Conservation (phyloP, 2,329 filamentous ascomycete genomes). For the Orbilia oligospora region DNA sequence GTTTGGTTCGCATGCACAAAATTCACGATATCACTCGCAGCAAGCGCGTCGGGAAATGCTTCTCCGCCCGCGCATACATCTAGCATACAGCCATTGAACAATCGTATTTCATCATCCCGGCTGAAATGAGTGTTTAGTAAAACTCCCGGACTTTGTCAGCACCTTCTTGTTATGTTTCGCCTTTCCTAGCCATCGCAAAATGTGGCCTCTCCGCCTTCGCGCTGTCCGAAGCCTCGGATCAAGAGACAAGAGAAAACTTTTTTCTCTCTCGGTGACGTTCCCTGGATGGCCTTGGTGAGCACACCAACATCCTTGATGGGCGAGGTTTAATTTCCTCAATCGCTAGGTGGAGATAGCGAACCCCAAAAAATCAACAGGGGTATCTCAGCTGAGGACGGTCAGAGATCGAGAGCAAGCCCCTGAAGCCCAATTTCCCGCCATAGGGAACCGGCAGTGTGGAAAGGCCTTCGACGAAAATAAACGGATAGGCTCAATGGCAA, state of each 20-base stretch:
- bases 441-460: constrained; percentile 43
- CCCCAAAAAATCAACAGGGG: constrained; percentile 35
- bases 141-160: constrained; percentile 28
- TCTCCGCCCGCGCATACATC: constrained; percentile 32
- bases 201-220: constrained; percentile 57
- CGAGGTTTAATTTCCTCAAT: constrained; percentile 61
- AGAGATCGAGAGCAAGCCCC: constrained; percentile 57
- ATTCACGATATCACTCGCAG: constrained; percentile 14
- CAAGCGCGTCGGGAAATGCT: constrained; percentile 42
- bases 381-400: constrained; percentile 54
- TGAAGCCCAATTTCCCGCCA: constrained; percentile 55
- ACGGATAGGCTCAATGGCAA: constrained; percentile 36
- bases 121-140: constrained; percentile 7
- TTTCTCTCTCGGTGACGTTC: constrained; percentile 25
- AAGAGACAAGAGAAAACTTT: constrained; percentile 17
- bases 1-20: constrained; percentile 12
- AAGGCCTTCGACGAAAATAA: constrained; percentile 56
- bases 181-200: constrained; percentile 37
- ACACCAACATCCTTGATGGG: constrained; percentile 53
- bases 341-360: constrained; percentile 56
- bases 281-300: constrained; percentile 39
- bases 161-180: constrained; percentile 46
- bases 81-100: neutral
- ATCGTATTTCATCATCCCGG: constrained; percentile 49
- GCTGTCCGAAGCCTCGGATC: constrained; percentile 46